Evolutionary conservation across 2,329 filamentous ascomycete species (phyloP).

Genomic region (Capronia coronata): DNA sequence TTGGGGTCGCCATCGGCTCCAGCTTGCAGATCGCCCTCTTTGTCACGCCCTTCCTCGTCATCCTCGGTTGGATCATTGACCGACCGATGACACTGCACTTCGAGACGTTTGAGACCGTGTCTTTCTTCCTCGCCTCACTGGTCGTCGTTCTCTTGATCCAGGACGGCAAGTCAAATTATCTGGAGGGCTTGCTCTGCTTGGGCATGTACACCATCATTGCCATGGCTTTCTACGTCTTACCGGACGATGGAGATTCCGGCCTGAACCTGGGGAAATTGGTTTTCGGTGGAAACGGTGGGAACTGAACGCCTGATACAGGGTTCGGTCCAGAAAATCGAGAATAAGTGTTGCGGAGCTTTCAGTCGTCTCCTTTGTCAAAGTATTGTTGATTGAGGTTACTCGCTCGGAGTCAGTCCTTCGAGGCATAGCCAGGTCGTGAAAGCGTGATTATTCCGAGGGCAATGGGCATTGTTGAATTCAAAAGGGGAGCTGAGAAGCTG

Average conservation of each 20-base stretch:
- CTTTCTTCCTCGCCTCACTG: constrained; percentile 67
- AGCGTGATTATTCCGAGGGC: no score
- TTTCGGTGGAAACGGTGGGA: constrained; percentile 15
- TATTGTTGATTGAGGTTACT: no score
- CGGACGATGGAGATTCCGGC: constrained; percentile 33
- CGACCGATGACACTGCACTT: constrained; percentile 72
- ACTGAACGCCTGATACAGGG: not conserved
- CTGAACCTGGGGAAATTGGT: constrained; percentile 8
- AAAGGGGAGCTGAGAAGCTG: not conserved
- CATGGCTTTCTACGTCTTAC: constrained; percentile 45
- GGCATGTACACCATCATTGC: constrained; percentile 47
- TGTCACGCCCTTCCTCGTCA: constrained; percentile 72
- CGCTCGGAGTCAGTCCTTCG: no score
- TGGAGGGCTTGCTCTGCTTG: constrained; percentile 68
- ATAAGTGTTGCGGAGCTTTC: not conserved
- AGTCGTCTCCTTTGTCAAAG: not conserved
- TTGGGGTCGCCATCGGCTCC: constrained; percentile 74
- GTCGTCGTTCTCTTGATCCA: constrained; percentile 69
- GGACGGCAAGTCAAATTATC: constrained; percentile 77
- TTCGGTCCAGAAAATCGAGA: not conserved
- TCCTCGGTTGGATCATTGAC: constrained; percentile 70
- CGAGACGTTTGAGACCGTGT: constrained; percentile 71
- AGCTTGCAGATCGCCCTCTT: constrained; percentile 77
- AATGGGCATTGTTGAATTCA: not conserved
- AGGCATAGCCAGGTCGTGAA: not conserved